phyloP scores from a whole-genome alignment of 23 red algal genomes.

The Agarophyton chilense region DNA sequence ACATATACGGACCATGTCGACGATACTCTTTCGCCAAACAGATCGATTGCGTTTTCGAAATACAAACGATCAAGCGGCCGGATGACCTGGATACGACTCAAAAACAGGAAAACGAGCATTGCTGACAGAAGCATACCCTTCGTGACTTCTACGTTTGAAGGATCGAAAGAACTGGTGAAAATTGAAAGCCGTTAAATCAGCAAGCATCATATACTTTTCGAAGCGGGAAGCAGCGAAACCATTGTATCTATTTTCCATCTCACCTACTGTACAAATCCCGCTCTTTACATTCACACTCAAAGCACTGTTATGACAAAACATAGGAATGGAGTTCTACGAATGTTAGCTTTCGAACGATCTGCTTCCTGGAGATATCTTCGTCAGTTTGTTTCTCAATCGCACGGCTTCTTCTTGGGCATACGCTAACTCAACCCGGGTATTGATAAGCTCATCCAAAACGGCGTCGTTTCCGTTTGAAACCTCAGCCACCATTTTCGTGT shows the following conservation, averaged over 20 bases:
- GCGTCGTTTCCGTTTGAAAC: neutral
- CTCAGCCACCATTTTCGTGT: neutral
- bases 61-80: too few relatives aligned
- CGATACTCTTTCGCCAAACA: too few relatives aligned
- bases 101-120: too few relatives aligned
- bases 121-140: too few relatives aligned
- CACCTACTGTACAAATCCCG: neutral
- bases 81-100: too few relatives aligned
- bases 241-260: neutral
- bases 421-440: constrained; percentile 38
- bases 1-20: too few relatives aligned
- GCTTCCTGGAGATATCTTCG: constrained; percentile 40
- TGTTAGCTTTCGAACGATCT: constrained; percentile 40
- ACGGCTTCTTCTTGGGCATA: constrained; percentile 61
- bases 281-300: constrained; percentile 7
- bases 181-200: too few relatives aligned
- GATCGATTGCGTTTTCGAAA: too few relatives aligned
- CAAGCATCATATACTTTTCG: too few relatives aligned
- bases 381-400: constrained; percentile 63
- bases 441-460: constrained; percentile 45
- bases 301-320: constrained; percentile 4
- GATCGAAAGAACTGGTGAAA: too few relatives aligned
- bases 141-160: too few relatives aligned
- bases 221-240: neutral
- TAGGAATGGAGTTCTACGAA: neutral